Evolutionary conservation across 352 stramenopile genomes (phyloP), one percentile per base, ranked within the genome.

Genomic region (Phytophthora kernoviae): DNA sequence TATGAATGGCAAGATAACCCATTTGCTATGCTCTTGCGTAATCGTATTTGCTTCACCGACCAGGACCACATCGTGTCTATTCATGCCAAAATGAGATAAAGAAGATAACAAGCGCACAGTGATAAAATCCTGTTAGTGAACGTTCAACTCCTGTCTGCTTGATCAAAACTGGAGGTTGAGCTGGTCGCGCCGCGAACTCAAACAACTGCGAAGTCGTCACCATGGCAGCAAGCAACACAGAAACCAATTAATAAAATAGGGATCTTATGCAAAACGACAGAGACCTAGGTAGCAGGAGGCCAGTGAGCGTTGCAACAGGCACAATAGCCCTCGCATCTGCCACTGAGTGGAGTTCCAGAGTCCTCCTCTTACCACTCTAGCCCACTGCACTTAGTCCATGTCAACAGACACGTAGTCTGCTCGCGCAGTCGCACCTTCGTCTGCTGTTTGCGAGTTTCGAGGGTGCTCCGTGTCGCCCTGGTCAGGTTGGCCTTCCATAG

Each of bases 381-480:
- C 49, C 41, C 36, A 60, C 50, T 57, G 17, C 50, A 53, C 54
- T 75, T 60, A 79, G 64, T 79, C 63, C 70, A 79, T 79, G 56
- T 90, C 72, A 45, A 90, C 70, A 53, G 67, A 81, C 40, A 85
- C 58, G 64, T 88, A 88, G 77, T 88, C 77, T 48, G 68, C 65
- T 55, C 71, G 65, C 32, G 60, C 59, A 70, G 69, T 70, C 81
- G 81, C 75, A 91, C 82, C 82, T 88, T 91, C 82, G 41, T 90
- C 80, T 18, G 69, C 58, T 11, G 63, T 65, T 41, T 68, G 71
- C 18, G 76, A 73, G 47, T 72, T 84, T 50, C 48, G 64, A 6
- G 70, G 74, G 41, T 60, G 61, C 32, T 88, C 75, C 9, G 64
- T 11, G 8, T 54, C 36, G 36, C 24, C 24, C n/a, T 83, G 64